phyloP scores from a whole-genome alignment of 139 green algal species.

The Haematococcus lacustris region DNA sequence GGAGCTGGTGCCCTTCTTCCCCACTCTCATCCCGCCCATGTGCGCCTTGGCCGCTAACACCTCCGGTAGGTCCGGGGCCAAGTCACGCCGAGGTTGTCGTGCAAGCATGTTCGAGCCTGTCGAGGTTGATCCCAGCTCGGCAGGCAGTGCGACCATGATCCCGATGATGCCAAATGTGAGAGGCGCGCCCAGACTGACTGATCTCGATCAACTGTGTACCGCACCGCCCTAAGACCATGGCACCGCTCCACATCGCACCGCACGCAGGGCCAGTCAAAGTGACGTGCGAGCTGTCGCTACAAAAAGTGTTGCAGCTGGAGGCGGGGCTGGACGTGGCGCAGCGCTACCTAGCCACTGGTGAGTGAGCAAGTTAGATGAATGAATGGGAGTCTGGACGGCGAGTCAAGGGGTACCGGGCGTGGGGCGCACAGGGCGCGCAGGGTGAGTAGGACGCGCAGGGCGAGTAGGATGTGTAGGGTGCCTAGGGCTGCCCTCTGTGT shows the following conservation, averaged over 20 bases:
- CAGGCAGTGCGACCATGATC: too few species aligned
- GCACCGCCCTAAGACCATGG: too few species aligned
- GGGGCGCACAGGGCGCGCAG: background rate
- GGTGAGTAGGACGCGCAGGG: background rate
- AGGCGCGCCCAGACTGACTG: too few species aligned
- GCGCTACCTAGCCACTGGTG: constrained; percentile 36
- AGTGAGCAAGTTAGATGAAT: background rate
- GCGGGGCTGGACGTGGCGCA: constrained; percentile 27
- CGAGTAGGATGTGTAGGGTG: background rate
- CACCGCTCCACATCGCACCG: too few species aligned
- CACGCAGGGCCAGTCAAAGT: constrained; percentile 11
- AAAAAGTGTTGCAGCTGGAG: constrained; percentile 38
- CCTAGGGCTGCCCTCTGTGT: background rate
- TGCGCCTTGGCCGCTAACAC: constrained; percentile 31
- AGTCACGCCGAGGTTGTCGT: too few species aligned
- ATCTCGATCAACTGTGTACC: too few species aligned
- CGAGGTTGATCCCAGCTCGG: too few species aligned
- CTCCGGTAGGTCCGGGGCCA: too few species aligned
- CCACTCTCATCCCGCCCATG: constrained; percentile 60
- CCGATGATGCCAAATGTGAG: too few species aligned
- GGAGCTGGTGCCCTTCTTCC: too few species aligned
- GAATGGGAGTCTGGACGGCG: background rate
- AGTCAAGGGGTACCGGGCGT: background rate
- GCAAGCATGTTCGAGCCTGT: too few species aligned
- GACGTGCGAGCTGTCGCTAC: constrained; percentile 39